A percentile compares a stretch with the other conserved stretches of the same genome.
These are phyloP conservation scores for Naematelia aurantialba DNA, from an alignment of 768 basidiomycete genomes.

Conservation along the genomic window DNA sequence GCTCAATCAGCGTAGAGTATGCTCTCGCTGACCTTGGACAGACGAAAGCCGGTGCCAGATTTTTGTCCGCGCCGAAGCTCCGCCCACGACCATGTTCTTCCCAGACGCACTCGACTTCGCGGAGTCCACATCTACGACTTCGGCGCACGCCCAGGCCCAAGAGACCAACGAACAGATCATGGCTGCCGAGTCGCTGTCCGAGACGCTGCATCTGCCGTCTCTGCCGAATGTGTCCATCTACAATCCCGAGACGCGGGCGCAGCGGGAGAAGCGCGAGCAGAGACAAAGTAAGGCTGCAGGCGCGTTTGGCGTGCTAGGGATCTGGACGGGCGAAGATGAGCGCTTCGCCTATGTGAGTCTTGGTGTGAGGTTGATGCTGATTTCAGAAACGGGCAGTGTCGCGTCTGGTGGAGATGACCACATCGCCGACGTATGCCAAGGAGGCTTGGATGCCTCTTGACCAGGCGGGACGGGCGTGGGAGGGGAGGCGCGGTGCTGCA, in stretches of 20 bases:
- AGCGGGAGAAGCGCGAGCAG: slow-evolving; percentile 24
- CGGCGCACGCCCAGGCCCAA: slow-evolving; percentile 36
- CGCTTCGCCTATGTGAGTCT: slow-evolving; percentile 57
- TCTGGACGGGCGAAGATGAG: slow-evolving; percentile 61
- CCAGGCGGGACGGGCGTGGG: slow-evolving; percentile 35
- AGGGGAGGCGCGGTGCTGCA: slow-evolving; percentile 16
- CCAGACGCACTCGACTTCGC: slow-evolving; percentile 53
- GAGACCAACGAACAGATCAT: slow-evolving; percentile 43
- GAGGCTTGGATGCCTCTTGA: slow-evolving; percentile 47
- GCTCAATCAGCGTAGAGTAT: not conserved
- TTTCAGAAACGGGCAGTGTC: slow-evolving; percentile 59
- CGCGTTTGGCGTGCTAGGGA: slow-evolving; percentile 56
- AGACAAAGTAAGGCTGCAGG: slow-evolving; percentile 31
- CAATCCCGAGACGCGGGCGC: slow-evolving; percentile 42
- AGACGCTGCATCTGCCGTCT: slow-evolving; percentile 54
- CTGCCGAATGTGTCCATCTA: slow-evolving; percentile 61
- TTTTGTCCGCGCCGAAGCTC: slow-evolving; percentile 34
- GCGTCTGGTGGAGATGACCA: slow-evolving; percentile 60
- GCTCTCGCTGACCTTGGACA: slow-evolving; percentile 6
- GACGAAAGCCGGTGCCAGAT: slow-evolving; percentile 48
- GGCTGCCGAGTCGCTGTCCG: slow-evolving; percentile 57
- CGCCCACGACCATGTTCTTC: slow-evolving; percentile 57
- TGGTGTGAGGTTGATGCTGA: not conserved
- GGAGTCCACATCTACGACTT: not conserved
- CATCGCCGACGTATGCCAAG: slow-evolving; percentile 33